Conservation (phyloP, 805 yeast species). For the Torulaspora maleeae region DNA sequence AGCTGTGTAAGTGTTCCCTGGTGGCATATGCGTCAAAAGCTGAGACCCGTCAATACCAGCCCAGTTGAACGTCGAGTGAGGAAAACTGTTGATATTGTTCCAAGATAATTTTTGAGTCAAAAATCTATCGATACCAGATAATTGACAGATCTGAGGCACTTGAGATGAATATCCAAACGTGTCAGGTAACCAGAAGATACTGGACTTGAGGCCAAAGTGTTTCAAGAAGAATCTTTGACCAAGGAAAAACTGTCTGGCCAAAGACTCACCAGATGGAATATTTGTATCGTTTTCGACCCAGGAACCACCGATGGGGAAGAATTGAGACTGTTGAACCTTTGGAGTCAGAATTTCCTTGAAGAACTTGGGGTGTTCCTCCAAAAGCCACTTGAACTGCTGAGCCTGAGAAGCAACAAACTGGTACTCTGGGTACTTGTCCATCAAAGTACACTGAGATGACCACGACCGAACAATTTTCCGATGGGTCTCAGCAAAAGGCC, state of each 20-base stretch:
- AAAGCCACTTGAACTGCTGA: constrained; percentile 92
- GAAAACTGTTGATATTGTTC: constrained; percentile 92
- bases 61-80: constrained; percentile 91
- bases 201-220: constrained; percentile 71
- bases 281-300: constrained; percentile 99
- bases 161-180: constrained; percentile 96
- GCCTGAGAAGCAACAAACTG: constrained; percentile 93
- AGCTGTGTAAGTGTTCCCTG: constrained; percentile 93
- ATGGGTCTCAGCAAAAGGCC: constrained; percentile 98
- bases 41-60: constrained; percentile 91
- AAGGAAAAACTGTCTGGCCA: constrained; percentile 78
- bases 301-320: constrained; percentile 90
- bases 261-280: constrained; percentile 89
- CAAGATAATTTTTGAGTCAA: constrained; percentile 92
- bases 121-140: constrained; percentile 80
- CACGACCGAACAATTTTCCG: constrained; percentile 91
- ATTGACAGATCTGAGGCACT: constrained; percentile 85
- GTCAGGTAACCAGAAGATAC: constrained; percentile 92
- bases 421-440: constrained; percentile 88
- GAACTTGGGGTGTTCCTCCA: constrained; percentile 78
- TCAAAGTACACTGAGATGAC: constrained; percentile 83
- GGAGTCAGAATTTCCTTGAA: constrained; percentile 54
- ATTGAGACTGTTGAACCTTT: constrained; percentile 65
- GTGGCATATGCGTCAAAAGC: constrained; percentile 95
- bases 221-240: constrained; percentile 84